Evolutionary conservation across 2,329 filamentous ascomycete genomes (phyloP), one percentile per base, ranked within the genome.

Genomic region (Trichophyton equinum): DNA sequence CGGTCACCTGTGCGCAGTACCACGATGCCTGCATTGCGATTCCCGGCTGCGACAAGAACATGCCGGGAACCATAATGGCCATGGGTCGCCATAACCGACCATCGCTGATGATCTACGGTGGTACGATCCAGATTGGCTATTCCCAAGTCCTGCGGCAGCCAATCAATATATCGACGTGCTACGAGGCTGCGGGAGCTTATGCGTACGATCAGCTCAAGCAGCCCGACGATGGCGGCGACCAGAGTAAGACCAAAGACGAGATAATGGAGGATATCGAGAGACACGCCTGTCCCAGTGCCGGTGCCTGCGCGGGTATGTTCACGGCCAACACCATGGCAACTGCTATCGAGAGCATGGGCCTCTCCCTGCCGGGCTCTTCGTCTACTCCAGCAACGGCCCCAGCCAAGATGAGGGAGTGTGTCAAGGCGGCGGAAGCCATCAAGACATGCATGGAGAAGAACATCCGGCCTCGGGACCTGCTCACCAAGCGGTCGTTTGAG

Each of bases 11-110:
- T 72, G 92, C 89, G 4, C 91, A 96, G 72, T 87, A 88, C 67
- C 90, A 96, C 74, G 92, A 96, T 72, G 92, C 91, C 62, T 95
- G 91, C 73, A 91, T 96, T 72, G 85, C 89, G 33, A 92, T 96
- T 67, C 91, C 92, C 0, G 91, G 91, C 9, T 96, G 91, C 73
- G 91, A 96, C 77, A 96, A 96, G 82, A 96, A 96, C 74, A 96
- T 96, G 92, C 91, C 91, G 0, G 91, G 91, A 65, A 87, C 89
- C 15, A 80, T 94, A 64, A 96, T 96, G 86, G 91, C 88, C 0
- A 91, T 94, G 70, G 89, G 89, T 13, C 83, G 92, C 61, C 89
- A 95, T 75, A 96, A 96, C 75, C 83, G 92, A 8, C 92, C 92
- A 3, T 94, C 90, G 56, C 79, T 96, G 71, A 96, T 96, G 91